Conservation (phyloP, 2,329 filamentous ascomycete species). For the Alternaria arborescens region DNA sequence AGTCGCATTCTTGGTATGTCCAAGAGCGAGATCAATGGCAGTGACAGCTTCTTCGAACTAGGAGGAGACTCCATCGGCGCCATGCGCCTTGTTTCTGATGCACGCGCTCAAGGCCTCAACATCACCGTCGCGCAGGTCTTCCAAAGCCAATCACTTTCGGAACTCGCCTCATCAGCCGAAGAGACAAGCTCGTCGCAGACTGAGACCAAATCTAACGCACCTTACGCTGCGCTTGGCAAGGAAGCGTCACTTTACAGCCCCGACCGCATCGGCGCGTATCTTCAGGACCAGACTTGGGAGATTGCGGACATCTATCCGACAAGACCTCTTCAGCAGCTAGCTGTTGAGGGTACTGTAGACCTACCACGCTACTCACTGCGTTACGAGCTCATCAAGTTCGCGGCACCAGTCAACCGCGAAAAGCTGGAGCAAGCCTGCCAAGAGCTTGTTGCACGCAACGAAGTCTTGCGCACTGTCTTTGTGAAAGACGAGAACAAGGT, state of each 20-base stretch:
- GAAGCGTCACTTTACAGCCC: slow-evolving; percentile 58
- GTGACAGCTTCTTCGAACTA: slow-evolving; percentile 57
- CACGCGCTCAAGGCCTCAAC: slow-evolving; percentile 46
- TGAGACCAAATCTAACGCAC: slow-evolving; percentile 45
- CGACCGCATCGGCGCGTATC: slow-evolving; percentile 60
- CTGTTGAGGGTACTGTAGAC: slow-evolving; percentile 65
- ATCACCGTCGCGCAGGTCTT: slow-evolving; percentile 59
- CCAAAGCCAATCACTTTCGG: slow-evolving; percentile 51
- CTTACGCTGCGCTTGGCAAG: slow-evolving; percentile 62
- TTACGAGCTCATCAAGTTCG: slow-evolving; percentile 71
- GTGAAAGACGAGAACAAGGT: slow-evolving; percentile 59
- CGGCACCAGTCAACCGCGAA: slow-evolving; percentile 58
- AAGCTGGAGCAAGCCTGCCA: slow-evolving; percentile 62
- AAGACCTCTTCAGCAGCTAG: slow-evolving; percentile 67
- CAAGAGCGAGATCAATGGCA: slow-evolving; percentile 46
- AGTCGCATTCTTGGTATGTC: slow-evolving; percentile 42
- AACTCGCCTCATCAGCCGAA: slow-evolving; percentile 37
- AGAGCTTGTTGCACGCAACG: slow-evolving; percentile 67
- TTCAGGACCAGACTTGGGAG: slow-evolving; percentile 61
- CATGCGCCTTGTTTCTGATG: slow-evolving; percentile 55
- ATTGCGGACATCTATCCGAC: slow-evolving; percentile 67
- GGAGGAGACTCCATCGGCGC: slow-evolving; percentile 59
- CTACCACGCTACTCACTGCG: slow-evolving; percentile 68
- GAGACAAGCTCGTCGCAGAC: slow-evolving; percentile 38
- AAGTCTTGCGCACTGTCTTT: slow-evolving; percentile 73